Percentiles rank a stretch among this genome's conserved stretches.
Conservation (phyloP, 495 filamentous ascomycete genomes). For the Jackrogersella multiformis region DNA sequence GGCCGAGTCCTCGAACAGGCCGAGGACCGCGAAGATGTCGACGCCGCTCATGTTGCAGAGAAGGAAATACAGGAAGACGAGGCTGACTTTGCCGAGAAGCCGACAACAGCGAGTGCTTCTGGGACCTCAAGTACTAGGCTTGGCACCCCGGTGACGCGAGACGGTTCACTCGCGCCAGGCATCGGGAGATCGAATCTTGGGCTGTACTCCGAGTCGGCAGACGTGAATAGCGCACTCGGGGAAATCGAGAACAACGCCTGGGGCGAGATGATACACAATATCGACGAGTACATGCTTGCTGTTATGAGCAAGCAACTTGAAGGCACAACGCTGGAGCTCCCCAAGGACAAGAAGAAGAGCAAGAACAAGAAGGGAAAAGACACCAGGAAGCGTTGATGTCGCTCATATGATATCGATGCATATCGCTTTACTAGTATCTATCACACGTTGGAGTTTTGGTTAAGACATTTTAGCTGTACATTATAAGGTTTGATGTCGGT, state of each 20-base stretch:
- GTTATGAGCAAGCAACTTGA: constrained; percentile 81
- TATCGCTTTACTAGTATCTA: not conserved
- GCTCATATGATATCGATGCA: not conserved
- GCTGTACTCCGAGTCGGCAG: constrained; percentile 50
- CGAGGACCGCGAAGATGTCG: constrained; percentile 91
- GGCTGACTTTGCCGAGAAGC: constrained; percentile 87
- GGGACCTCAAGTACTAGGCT: constrained; percentile 55
- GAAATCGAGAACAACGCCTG: constrained; percentile 63
- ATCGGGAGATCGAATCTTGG: constrained; percentile 52
- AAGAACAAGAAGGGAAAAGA: constrained; percentile 83
- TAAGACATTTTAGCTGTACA: constrained; percentile 7
- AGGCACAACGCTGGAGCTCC: constrained; percentile 79
- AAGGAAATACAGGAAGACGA: constrained; percentile 90
- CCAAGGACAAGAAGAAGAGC: constrained; percentile 78
- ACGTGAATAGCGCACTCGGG: constrained; percentile 52
- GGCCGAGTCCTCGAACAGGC: constrained; percentile 80
- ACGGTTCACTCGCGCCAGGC: constrained; percentile 50
- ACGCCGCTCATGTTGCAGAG: constrained; percentile 85
- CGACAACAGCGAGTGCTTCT: constrained; percentile 56
- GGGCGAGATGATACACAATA: constrained; percentile 64
- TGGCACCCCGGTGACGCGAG: constrained; percentile 59
- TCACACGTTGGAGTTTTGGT: not conserved
- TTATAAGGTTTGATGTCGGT: constrained; percentile 3
- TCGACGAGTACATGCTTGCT: constrained; percentile 88
- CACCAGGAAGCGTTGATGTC: constrained; percentile 50